These are phyloP conservation scores for Sporothrix variecibatus DNA, from an alignment of 2,329 filamentous ascomycete genomes.

Conservation along the genomic window DNA sequence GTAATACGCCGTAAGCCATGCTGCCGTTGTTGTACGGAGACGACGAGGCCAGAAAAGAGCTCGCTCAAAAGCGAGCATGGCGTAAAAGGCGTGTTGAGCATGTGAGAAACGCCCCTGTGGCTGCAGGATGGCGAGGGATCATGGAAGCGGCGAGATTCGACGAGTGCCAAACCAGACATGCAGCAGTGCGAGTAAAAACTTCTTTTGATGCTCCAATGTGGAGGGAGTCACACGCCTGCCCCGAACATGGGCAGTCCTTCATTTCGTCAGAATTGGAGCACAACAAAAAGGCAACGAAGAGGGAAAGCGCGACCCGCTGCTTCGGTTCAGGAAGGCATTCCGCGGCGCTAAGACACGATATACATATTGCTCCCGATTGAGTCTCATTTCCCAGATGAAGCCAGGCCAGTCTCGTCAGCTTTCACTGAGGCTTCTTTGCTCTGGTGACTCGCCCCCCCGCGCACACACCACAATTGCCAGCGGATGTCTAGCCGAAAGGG, in stretches of 20 bases:
- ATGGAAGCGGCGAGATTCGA: neutral
- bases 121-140: neutral
- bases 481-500: neutral
- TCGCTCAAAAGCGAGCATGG: neutral
- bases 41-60: neutral
- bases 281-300: neutral
- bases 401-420: neutral
- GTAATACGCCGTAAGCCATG: neutral
- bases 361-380: neutral
- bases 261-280: constrained; percentile 1
- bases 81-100: neutral
- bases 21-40: neutral
- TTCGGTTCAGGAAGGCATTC: constrained; percentile 24
- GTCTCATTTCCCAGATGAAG: constrained; percentile 15
- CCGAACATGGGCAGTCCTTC: neutral
- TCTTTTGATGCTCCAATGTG: no score
- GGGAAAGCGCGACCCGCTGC: constrained; percentile 16
- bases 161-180: neutral
- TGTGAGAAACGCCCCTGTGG: neutral
- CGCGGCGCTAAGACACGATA: constrained; percentile 19
- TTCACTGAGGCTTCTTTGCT: neutral
- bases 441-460: neutral
- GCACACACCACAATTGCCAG: neutral
- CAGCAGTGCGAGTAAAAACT: neutral
- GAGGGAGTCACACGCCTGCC: neutral